Conservation (phyloP, 75 land plant species). For the Pinus albicaulis region DNA sequence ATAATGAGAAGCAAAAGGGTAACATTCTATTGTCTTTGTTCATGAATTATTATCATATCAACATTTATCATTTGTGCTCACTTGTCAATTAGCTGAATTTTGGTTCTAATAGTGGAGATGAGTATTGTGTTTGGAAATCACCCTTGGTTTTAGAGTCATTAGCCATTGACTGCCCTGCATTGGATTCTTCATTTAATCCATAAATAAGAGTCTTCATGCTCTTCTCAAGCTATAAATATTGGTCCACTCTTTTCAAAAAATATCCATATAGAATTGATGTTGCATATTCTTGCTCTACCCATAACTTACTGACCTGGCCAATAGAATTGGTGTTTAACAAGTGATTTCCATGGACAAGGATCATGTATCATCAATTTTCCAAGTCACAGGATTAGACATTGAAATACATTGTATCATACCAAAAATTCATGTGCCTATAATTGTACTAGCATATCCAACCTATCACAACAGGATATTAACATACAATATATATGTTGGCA, state of each 20-base stretch:
- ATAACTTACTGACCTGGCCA: conserved; percentile 53
- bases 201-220: conserved; percentile 39
- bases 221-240: conserved; percentile 60
- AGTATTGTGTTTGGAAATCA: not conserved
- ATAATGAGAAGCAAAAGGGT: no score
- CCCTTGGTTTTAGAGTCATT: not conserved
- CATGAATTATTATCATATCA: no score
- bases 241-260: conserved; percentile 52
- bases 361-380: no score
- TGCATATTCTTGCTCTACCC: conserved; percentile 61
- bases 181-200: conserved; percentile 13
- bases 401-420: no score
- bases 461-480: no score
- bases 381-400: no score
- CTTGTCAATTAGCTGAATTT: no score
- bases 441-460: no score
- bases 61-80: no score
- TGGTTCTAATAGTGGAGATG: not conserved
- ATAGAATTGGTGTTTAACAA: conserved; percentile 25
- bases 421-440: no score
- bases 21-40: no score
- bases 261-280: conserved; percentile 66
- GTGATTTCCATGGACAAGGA: conserved; percentile 29
- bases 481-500: no score
- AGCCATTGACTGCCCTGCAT: conserved; percentile 6